Base-by-base conservation (phyloP, 2,329 filamentous ascomycete species). In the Thielaviopsis punctulata region DNA sequence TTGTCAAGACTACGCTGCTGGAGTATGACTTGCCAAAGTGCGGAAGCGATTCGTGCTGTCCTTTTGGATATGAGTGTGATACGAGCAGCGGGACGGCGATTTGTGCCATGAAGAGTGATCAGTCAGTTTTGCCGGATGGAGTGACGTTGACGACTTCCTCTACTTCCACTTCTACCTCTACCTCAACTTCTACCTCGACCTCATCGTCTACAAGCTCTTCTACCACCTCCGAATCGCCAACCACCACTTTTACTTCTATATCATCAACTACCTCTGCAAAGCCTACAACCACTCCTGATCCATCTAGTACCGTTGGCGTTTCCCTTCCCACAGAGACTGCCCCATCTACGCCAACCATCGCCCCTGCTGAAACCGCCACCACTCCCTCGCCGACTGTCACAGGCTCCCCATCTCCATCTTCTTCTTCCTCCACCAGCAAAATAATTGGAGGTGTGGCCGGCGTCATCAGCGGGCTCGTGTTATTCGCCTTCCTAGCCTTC, bases 21-120 rank as follows among this genome's bases (percentile, higher is more conserved):
- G 69, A 70, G 18, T 69, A 73, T 9, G 65, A 68, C 10, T 68
- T 88, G 13, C 64, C 67, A 1, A 70, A 65, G 19, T 88, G 84
- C 59, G 80, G 74, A 13, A 36, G 30, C 7, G 62, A 59, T 18
- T 64, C 56, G 58, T 89, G 84, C 65, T 89, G 84, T 61, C 84
- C 84, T 0, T 80, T 81, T 63, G 84, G 84, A 2, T 88, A 82
- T 65, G 66, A 68, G 1, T 89, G 84, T 65, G 66, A 66, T 18
- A 50, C 55, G 7, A 36, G 41, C 36, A 46, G 19, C 22, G 48
- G 30, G 1, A 47, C 44, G 23, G 48, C 39, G 43, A 63, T 64
- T 48, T 87, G 83, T 59, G 62, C 69, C 10, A 69, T 66, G 58
- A 63, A 79, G 56, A 56, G 65, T 15, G 71, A 82, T 59, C 75